These are phyloP conservation scores for Dipteronia dyeriana DNA, from an alignment of 345 rosid species.

Conservation along the genomic window DNA sequence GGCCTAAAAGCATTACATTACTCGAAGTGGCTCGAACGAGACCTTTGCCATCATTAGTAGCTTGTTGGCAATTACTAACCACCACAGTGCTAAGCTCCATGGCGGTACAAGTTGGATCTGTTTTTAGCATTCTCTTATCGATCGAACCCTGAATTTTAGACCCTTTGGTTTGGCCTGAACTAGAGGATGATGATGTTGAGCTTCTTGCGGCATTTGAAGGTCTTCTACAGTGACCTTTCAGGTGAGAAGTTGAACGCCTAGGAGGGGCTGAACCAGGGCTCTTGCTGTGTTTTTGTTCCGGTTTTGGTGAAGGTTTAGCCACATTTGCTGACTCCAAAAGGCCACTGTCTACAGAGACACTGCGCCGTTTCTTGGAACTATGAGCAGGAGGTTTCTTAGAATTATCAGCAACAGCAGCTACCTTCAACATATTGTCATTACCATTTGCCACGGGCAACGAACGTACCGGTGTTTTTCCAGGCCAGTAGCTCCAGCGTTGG, in stretches of 20 bases:
- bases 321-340: conserved; percentile 22
- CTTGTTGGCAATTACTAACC: conserved; percentile 4
- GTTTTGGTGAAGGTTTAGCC: conserved; percentile 25
- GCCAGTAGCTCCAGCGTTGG: conserved; percentile 46
- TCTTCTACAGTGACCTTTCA: conserved; percentile 20
- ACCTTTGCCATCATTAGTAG: conserved; percentile 30
- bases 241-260: conserved; percentile 16
- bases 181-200: conserved; percentile 43
- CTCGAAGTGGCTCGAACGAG: conserved; percentile 41
- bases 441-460: conserved; percentile 31
- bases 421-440: conserved; percentile 9
- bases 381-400: conserved; percentile 24
- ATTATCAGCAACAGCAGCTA: conserved; percentile 2
- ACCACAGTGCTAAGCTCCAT: conserved; percentile 28
- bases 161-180: conserved; percentile 21
- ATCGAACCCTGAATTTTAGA: background rate
- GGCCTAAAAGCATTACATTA: conserved; percentile 32
- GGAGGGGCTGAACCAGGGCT: conserved; percentile 26
- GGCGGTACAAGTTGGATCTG: conserved; percentile 15
- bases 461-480: conserved; percentile 39
- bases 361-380: conserved; percentile 32
- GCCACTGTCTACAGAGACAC: conserved; percentile 25
- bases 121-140: conserved; percentile 12
- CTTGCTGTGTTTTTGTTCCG: conserved; percentile 28
- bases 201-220: conserved; percentile 40